Base-by-base conservation (phyloP, 805 yeast species). In the Citeromyces matritensis region DNA sequence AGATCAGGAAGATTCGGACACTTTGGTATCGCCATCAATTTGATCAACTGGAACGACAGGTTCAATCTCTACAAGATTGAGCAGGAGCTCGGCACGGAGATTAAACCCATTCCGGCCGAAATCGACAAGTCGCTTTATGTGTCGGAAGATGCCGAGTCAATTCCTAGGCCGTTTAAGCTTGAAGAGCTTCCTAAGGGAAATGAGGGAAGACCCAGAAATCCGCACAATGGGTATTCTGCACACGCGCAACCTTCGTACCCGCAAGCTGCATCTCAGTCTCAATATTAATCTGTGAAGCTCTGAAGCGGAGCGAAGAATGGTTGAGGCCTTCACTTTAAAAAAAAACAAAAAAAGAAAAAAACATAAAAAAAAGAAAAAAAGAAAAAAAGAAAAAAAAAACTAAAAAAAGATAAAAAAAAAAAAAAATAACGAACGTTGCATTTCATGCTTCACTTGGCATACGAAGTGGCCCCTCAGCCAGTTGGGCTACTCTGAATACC, bases 1-100 rank as follows among this genome's bases (percentile, higher is more conserved):
- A 84, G 98, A 65, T 85, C 96, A 6, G 97, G 98, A 43, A 82
- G 98, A 66, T 91, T 83, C 49, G 98, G 98, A 42, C 98, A 91
- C 55, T 73, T 86, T 50, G 98, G 98, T 66, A 69, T 91, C 51
- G 98, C 98, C 23, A 85, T 91, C 49, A 91, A 91, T 60, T 70
- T 91, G 47, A 84, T 91, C 62, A 83, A 86, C 55, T 88, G 96
- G 95, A 76, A 85, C 48, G 98, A 91, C 54, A 73, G 97, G 51
- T 85, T 81, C 58, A 83, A 81, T 49, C 65, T 91, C 48, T 88
- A 85, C 58, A 83, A 82, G 55, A 86, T 91, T 45, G 98, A 91
- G 57, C 95, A 88, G 58, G 97, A 88, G 58, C 70, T 91, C 42
- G 96, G 96, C 24, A 88, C 96, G 12, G 97, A 91, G 51, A 91